Evolutionary conservation across 306 rosid genomes (phyloP).

Genomic region (Prinsepia uniflora): DNA sequence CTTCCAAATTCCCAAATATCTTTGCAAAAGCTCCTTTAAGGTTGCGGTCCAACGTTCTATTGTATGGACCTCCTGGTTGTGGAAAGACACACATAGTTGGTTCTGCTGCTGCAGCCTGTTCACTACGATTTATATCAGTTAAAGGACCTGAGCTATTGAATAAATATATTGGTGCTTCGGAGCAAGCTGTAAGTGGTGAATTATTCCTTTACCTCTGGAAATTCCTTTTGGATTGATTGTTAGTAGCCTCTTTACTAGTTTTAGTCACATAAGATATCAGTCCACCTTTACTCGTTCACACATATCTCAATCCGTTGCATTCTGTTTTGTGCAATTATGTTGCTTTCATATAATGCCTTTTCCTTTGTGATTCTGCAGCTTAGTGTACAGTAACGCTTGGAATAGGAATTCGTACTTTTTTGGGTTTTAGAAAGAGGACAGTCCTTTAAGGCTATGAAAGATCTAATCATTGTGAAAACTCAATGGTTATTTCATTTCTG

Average conservation of each 20-base stretch:
- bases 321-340: background rate
- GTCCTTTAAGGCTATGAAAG: too few species aligned
- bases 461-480: too few species aligned
- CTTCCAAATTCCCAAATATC: conserved; percentile 81
- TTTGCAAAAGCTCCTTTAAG: conserved; percentile 91
- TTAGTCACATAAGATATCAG: background rate
- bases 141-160: conserved; percentile 95
- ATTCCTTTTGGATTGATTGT: background rate
- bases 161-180: conserved; percentile 97
- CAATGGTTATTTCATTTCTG: too few species aligned
- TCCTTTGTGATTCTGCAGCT: background rate
- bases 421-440: too few species aligned
- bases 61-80: conserved; percentile 98
- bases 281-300: background rate
- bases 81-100: conserved; percentile 97
- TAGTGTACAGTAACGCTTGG: background rate
- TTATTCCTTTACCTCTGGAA: background rate
- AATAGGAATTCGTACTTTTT: background rate
- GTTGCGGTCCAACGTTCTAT: conserved; percentile 84
- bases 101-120: conserved; percentile 94
- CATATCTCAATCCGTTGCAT: background rate
- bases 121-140: conserved; percentile 79
- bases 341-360: background rate
- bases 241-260: background rate
- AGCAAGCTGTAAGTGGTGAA: conserved; percentile 84